Percentiles rank a stretch among this genome's conserved stretches.
Evolutionary conservation across 257 asterid genomes (phyloP).

Genomic region (Solanum infundibuliforme): DNA sequence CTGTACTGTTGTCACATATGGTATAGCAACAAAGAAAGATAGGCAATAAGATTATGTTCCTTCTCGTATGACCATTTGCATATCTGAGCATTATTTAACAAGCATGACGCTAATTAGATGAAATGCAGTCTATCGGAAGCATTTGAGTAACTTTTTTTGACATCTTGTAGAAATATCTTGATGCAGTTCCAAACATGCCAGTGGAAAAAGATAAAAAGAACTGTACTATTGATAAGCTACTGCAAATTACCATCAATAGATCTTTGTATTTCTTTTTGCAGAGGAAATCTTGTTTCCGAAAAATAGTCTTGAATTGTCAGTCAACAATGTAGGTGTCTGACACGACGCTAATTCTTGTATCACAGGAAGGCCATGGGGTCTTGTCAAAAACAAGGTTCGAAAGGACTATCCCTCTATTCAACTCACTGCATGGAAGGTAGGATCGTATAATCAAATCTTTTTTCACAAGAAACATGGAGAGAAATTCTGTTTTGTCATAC

Average conservation of each 20-base stretch:
- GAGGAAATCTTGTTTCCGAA: neutral
- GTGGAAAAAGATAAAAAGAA: neutral
- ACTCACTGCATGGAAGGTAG: slow-evolving; percentile 30
- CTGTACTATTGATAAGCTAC: neutral
- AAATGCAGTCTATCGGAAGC: neutral
- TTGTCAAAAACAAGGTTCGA: slow-evolving; percentile 16
- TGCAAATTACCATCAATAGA: neutral
- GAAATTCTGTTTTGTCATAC: neutral
- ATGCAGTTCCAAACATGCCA: neutral
- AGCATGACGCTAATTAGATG: neutral
- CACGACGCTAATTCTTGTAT: neutral
- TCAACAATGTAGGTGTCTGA: neutral
- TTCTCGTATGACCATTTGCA: neutral
- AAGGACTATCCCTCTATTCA: slow-evolving; percentile 23
- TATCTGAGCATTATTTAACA: neutral
- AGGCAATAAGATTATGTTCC: neutral
- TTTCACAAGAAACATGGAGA: neutral
- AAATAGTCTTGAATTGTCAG: neutral
- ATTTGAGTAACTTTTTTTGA: neutral
- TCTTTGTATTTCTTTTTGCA: neutral
- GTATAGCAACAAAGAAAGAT: neutral
- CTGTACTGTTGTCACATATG: neutral
- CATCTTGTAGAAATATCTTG: neutral
- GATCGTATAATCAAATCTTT: neutral
- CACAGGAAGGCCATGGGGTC: slow-evolving; percentile 21